These are phyloP conservation scores for Kickxella alabastrina DNA, from an alignment of 192 early-diverging fungal genomes.

Conservation along the genomic window DNA sequence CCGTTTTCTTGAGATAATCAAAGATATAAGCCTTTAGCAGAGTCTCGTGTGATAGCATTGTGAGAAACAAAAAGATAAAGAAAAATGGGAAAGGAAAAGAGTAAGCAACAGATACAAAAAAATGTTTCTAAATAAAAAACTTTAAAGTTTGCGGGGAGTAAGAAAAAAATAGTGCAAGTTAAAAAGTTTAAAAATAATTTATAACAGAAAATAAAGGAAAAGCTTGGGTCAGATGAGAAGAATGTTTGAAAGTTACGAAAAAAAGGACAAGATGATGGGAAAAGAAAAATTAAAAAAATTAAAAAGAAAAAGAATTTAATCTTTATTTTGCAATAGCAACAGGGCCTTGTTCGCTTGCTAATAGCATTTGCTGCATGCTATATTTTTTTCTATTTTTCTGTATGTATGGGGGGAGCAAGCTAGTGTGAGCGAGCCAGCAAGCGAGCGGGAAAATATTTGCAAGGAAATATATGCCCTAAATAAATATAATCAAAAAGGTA, in stretches of 20 bases:
- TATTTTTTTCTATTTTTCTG: too few species aligned
- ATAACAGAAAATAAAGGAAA: background rate
- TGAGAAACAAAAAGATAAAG: background rate
- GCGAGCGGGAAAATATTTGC: too few species aligned
- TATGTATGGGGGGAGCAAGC: too few species aligned
- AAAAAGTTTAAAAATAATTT: too few species aligned
- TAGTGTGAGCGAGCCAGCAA: too few species aligned
- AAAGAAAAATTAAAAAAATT: background rate
- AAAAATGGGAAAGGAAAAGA: background rate
- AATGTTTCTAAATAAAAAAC: background rate
- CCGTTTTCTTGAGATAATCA: constrained; percentile 38
- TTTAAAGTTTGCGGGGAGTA: background rate
- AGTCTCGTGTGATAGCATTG: constrained; percentile 8
- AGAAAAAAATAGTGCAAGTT: background rate
- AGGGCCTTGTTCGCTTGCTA: too few species aligned
- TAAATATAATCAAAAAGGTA: too few species aligned
- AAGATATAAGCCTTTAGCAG: constrained; percentile 44
- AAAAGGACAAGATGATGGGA: constrained; percentile 4
- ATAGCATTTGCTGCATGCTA: too few species aligned
- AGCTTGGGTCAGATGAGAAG: background rate
- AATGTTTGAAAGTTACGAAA: background rate
- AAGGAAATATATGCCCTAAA: too few species aligned
- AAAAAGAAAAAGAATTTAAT: background rate
- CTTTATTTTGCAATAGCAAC: background rate
- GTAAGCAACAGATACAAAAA: background rate